Base-by-base conservation (phyloP, 306 rosid species). In the Gillenia trifoliata region DNA sequence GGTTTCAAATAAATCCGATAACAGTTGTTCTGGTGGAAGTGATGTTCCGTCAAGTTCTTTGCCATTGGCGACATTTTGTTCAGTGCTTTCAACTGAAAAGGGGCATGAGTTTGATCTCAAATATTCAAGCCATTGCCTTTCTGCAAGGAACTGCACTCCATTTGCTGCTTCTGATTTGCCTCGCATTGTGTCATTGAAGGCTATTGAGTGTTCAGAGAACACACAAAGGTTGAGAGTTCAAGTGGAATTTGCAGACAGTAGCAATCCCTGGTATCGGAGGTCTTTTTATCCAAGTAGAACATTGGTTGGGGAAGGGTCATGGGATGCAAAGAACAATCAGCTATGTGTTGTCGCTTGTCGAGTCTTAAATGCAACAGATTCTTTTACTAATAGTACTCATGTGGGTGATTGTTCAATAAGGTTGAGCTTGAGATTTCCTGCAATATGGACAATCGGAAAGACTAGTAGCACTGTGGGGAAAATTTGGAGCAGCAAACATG, bases 261-360 rank as follows among this genome's bases (percentile, higher is more conserved):
- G 74, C 60, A 22, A 45, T 30, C 1, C 47, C 19, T 36, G 54
- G 72, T 11, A 54, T 76, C 38, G 4, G 22, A 43, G 23, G 36
- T 56, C 72, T 64, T 75, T 81, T 62, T 75, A 41, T 70, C 86
- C 86, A 8, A 40, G 55, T 23, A 79, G 52, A 31, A 73, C 47
- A 68, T 70, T 85, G 45, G 30, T 88, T n/a, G 89, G 86, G 11
- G 92, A 88, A 74, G 89, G 89, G 13, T 79, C 88, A 75, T 88
- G 92, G 89, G 79, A 83, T 74, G 84, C 78, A 69, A 77, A 73
- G 54, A 71, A 77, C 11, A 72, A 81, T 68, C 66, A 29, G 22
- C 26, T 85, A 36, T 11, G 25, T 71, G 61, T 85, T 30, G 83
- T 74, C 34, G 88, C 83, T 50, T 88, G 89, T 28, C 78, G 43